phyloP scores from a whole-genome alignment of 2,329 filamentous ascomycete species.

The Remersonia thermophila region DNA sequence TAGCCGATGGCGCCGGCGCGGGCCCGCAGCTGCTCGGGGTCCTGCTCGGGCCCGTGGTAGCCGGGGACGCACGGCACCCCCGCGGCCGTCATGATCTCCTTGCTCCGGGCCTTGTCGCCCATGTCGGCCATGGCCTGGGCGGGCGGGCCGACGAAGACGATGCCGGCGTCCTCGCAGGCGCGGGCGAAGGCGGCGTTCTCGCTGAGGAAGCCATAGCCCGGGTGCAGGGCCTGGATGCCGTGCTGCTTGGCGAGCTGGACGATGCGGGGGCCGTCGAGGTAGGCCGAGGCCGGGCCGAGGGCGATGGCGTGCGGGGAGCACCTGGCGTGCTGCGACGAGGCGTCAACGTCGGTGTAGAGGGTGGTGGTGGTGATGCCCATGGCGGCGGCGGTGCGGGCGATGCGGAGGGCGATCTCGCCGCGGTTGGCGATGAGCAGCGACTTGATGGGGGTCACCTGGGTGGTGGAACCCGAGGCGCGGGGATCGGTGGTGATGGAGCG shows the following conservation, averaged over 20 bases:
- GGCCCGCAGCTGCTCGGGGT: constrained; percentile 43
- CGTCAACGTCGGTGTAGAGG: constrained; percentile 87
- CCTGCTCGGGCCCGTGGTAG: constrained; percentile 82
- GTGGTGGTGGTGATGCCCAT: constrained; percentile 90
- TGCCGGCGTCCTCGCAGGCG: constrained; percentile 76
- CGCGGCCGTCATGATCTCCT: constrained; percentile 93
- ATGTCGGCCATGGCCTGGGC: constrained; percentile 72
- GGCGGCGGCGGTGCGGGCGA: constrained; percentile 74
- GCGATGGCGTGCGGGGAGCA: constrained; percentile 75
- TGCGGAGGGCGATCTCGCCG: constrained; percentile 90
- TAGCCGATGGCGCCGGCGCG: constrained; percentile 61
- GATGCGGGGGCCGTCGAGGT: constrained; percentile 88
- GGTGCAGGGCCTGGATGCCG: constrained; percentile 83
- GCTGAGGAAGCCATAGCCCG: constrained; percentile 89
- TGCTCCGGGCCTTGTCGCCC: constrained; percentile 87
- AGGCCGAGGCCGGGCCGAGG: constrained; percentile 70
- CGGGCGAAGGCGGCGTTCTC: constrained; percentile 88
- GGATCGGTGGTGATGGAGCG: constrained; percentile 23
- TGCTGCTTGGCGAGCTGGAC: constrained; percentile 76
- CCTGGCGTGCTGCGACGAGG: constrained; percentile 73
- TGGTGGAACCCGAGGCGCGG: constrained; percentile 21
- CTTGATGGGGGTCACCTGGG: constrained; percentile 40
- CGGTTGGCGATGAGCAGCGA: constrained; percentile 94
- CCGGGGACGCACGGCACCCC: constrained; percentile 93
- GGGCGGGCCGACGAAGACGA: constrained; percentile 90